Conservation (phyloP, 2,329 filamentous ascomycete genomes). For the Pestalotiopsis sp. region DNA sequence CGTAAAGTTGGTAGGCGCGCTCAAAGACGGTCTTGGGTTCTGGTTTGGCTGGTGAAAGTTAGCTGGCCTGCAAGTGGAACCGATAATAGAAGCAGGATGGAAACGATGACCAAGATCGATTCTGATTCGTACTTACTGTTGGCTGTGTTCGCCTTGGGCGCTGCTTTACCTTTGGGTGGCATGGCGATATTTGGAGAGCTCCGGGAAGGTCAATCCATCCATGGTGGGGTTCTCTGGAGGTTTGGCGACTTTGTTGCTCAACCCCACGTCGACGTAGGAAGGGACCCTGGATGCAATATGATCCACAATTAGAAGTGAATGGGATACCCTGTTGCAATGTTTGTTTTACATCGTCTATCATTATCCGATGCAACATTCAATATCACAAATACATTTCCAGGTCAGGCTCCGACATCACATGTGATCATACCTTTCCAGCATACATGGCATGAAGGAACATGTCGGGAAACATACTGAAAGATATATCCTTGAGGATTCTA, state of each 20-base stretch:
- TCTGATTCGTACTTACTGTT: slow-evolving; percentile 25
- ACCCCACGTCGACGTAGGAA: not conserved
- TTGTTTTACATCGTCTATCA: not conserved
- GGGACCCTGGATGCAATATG: not conserved
- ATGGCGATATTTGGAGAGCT: slow-evolving; percentile 18
- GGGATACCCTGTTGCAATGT: not conserved
- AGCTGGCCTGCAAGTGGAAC: slow-evolving; percentile 5
- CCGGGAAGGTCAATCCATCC: not conserved
- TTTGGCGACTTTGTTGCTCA: slow-evolving; percentile 1
- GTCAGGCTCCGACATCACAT: too few relatives aligned
- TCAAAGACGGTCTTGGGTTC: slow-evolving; percentile 49
- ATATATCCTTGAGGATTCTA: not conserved
- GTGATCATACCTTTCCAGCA: too few relatives aligned
- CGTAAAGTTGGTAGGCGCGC: slow-evolving; percentile 47
- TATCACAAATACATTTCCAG: too few relatives aligned
- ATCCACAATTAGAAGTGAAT: not conserved
- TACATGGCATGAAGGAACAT: too few relatives aligned
- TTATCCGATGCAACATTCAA: too few relatives aligned
- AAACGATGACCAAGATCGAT: not conserved
- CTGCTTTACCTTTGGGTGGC: slow-evolving; percentile 29
- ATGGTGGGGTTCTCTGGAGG: slow-evolving; percentile 9
- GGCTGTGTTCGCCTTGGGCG: slow-evolving; percentile 26
- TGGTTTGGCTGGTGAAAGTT: slow-evolving; percentile 16
- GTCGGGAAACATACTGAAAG: not conserved
- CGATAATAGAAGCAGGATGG: not conserved